Percentiles rank a stretch among this genome's conserved stretches.
phyloP scores from a whole-genome alignment of 352 stramenopile genomes.

The Pythium vanterpoolii region DNA sequence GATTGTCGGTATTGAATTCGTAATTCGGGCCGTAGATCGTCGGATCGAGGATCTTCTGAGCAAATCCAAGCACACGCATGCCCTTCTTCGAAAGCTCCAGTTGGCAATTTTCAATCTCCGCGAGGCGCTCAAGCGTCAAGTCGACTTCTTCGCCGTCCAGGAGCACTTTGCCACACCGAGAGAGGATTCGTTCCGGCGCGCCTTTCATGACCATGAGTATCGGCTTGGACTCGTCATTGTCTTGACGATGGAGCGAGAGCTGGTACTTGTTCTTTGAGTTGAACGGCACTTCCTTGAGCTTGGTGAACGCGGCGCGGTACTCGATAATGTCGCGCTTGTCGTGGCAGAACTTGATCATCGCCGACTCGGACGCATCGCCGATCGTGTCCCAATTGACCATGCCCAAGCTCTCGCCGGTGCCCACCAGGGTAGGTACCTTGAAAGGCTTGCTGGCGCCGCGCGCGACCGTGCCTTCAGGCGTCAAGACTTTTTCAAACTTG shows the following conservation, averaged over 20 bases:
- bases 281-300: slow-evolving; percentile 83
- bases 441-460: slow-evolving; percentile 57
- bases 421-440: slow-evolving; percentile 46
- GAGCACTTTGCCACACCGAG: slow-evolving; percentile 74
- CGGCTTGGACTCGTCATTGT: slow-evolving; percentile 63
- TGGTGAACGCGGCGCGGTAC: slow-evolving; percentile 54
- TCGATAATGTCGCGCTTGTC: slow-evolving; percentile 71
- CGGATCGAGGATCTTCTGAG: slow-evolving; percentile 49
- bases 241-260: slow-evolving; percentile 75
- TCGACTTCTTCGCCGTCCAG: slow-evolving; percentile 65
- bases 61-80: slow-evolving; percentile 60
- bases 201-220: slow-evolving; percentile 93
- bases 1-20: slow-evolving; percentile 77
- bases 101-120: slow-evolving; percentile 45
- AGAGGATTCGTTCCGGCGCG: slow-evolving; percentile 94
- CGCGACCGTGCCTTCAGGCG: slow-evolving; percentile 34
- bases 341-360: slow-evolving; percentile 87
- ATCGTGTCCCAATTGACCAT: slow-evolving; percentile 69
- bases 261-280: slow-evolving; percentile 89
- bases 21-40: slow-evolving; percentile 40
- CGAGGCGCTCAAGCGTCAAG: slow-evolving; percentile 90
- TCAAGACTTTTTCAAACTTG: slow-evolving; percentile 68
- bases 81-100: slow-evolving; percentile 57
- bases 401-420: slow-evolving; percentile 38
- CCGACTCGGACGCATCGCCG: slow-evolving; percentile 73